phyloP scores from a whole-genome alignment of 1,139 yeast genomes.

The Candida albicans region DNA sequence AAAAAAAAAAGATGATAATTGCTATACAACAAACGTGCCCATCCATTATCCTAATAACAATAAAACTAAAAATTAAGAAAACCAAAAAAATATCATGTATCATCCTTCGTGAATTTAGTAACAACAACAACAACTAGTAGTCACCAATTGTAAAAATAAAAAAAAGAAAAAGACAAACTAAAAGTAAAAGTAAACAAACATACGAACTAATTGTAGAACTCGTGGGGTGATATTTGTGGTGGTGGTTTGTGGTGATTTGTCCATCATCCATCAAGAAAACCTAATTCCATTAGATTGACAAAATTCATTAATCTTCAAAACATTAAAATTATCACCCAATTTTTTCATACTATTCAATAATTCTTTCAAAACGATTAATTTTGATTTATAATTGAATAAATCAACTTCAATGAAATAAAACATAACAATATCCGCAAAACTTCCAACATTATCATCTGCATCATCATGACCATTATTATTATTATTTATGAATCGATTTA shows the following conservation, averaged over 20 bases:
- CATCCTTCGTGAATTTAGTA: background rate
- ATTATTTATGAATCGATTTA: constrained; percentile 28
- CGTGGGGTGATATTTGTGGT: background rate
- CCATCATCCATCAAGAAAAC: too few species aligned
- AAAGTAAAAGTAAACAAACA: background rate
- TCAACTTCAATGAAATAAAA: constrained; percentile 32
- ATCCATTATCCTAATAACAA: too few species aligned
- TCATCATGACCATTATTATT: too few species aligned
- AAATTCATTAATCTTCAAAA: constrained; percentile 3
- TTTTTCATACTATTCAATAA: constrained; percentile 15
- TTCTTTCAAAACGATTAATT: constrained; percentile 17
- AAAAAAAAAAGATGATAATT: too few species aligned
- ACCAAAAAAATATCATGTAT: background rate
- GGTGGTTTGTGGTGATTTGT: too few species aligned
- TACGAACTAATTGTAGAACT: background rate
- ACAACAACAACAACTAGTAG: background rate
- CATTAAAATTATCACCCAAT: constrained; percentile 1
- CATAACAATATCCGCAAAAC: constrained; percentile 23
- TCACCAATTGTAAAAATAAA: background rate
- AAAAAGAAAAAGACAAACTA: background rate
- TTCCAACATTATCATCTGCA: too few species aligned
- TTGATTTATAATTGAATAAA: constrained; percentile 18
- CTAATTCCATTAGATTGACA: constrained; percentile 4
- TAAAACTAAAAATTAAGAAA: too few species aligned
- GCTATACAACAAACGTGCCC: too few species aligned